Evolutionary conservation across 75 land plant genomes (phyloP), one percentile per base, ranked within the genome.

Genomic region (Selaginella moellendorffii): DNA sequence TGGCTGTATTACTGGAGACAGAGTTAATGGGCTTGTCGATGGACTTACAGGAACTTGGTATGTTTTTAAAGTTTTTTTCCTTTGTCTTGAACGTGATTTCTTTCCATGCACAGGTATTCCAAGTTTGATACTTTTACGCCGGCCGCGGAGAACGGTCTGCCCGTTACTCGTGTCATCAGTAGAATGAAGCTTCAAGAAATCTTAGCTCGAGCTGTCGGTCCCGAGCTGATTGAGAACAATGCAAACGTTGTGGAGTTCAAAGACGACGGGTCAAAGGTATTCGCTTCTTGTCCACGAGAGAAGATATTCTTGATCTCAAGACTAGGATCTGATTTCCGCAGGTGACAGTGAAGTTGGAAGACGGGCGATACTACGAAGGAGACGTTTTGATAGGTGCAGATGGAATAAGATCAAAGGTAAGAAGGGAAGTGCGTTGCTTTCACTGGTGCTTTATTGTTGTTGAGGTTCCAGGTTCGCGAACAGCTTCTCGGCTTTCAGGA

Each of bases 41-140:
- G 97, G 97, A 2, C 52, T 90, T 53, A 82, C 85, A 29, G 97
- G 97, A 1, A 61, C 31, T 53, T 90, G 97, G 97, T 76, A 21
- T n/a, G n/a, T n/a, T n/a, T n/a, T n/a, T n/a, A n/a, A n/a, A n/a
- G n/a, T n/a, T n/a, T n/a, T n/a, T n/a, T n/a, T n/a, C n/a, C n/a
- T n/a, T n/a, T 26, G 52, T 28, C 26, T 9, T 56, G 5, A 36
- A 36, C 5, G 46, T 56, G 19, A 22, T 26, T 24, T 2, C 2
- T 27, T 24, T 64, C 54, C 64, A 24, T 53, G 19, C 18, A 5
- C 78, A 88, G 93, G 93, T 90, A 86, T 68, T 54, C 78, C 71
- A 90, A 90, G 63, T 90, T 90, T 69, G 97, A 90, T 72, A 90
- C 97, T 20, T 90, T 86, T 81, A 90, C 91, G 26, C 97, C 97